A percentile compares a stretch with the other conserved stretches of the same genome.
Evolutionary conservation across 768 basidiomycete species (phyloP).

Genomic region (Boletus eberwhitei): DNA sequence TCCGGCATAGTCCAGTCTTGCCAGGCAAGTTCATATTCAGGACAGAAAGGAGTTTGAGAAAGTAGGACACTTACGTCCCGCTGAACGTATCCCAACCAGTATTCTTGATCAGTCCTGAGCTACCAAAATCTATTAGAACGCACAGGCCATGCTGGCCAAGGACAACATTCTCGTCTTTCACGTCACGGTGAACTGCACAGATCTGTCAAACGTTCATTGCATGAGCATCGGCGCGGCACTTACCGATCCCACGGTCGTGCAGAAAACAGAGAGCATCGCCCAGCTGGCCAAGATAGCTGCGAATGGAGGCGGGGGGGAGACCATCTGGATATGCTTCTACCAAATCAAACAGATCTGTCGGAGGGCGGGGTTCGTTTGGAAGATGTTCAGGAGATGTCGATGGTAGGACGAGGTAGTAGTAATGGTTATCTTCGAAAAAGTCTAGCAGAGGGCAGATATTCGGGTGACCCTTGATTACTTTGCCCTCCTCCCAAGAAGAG

Average conservation of each 20-base stretch:
- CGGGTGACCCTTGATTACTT: constrained; percentile 82
- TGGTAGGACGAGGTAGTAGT: constrained; percentile 92
- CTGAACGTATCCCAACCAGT: constrained; percentile 90
- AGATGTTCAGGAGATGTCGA: constrained; percentile 60
- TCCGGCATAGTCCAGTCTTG: constrained; percentile 87
- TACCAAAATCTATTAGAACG: constrained; percentile 96
- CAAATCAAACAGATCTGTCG: constrained; percentile 90
- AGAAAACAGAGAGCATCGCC: constrained; percentile 88
- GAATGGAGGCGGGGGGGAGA: constrained; percentile 66
- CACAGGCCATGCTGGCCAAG: constrained; percentile 77
- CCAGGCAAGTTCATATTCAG: constrained; percentile 10
- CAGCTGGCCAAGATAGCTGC: constrained; percentile 89
- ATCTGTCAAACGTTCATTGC: constrained; percentile 10
- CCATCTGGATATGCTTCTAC: constrained; percentile 89
- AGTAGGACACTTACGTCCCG: constrained; percentile 67
- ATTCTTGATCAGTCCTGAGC: constrained; percentile 81
- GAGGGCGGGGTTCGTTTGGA: constrained; percentile 51
- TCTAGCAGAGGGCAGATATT: constrained; percentile 93
- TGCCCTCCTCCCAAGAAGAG: constrained; percentile 65
- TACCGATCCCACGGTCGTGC: constrained; percentile 89
- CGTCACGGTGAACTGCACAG: constrained; percentile 82
- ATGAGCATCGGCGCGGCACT: constrained; percentile 21
- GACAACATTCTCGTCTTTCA: constrained; percentile 97
- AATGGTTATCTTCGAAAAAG: constrained; percentile 95
- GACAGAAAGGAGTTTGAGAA: not conserved